Evolutionary conservation across 163 green algal species (phyloP).

Genomic region (Trebouxiophyceae sp.): DNA sequence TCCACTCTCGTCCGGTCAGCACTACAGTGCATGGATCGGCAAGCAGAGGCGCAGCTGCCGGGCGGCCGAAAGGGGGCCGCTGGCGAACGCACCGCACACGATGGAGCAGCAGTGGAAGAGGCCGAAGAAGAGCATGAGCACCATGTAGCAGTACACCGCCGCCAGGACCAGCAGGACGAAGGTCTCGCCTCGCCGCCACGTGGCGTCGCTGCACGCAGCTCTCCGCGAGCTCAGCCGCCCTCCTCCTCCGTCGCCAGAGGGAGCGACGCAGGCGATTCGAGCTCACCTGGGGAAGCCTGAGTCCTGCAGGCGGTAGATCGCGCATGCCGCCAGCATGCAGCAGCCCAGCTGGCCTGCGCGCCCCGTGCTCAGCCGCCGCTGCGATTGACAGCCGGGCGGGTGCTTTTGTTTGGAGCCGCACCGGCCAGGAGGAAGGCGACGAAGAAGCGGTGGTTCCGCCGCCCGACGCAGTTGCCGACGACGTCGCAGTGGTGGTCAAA

Average conservation of each 20-base stretch:
- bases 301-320: slow-evolving; percentile 19
- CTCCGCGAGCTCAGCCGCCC: neutral
- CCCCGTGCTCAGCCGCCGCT: too few relatives aligned
- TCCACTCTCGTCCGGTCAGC: too few relatives aligned
- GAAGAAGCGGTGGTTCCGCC: slow-evolving; percentile 19
- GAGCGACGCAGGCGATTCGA: neutral
- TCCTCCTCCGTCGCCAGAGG: too few relatives aligned
- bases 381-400: too few relatives aligned
- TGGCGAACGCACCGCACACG: neutral
- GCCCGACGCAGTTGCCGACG: slow-evolving; percentile 12
- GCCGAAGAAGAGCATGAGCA: slow-evolving; percentile 33
- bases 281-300: slow-evolving; percentile 17
- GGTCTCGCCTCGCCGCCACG: slow-evolving; percentile 16
- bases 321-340: slow-evolving; percentile 14
- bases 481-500: slow-evolving; percentile 23
- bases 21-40: too few relatives aligned
- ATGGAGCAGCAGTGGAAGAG: slow-evolving; percentile 22
- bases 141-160: slow-evolving; percentile 24
- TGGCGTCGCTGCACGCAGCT: slow-evolving; percentile 10
- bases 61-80: slow-evolving; percentile 13
- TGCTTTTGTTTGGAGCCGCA: too few relatives aligned
- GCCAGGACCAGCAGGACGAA: slow-evolving; percentile 32
- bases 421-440: slow-evolving; percentile 14
- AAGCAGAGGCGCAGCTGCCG: too few relatives aligned
- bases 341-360: too few relatives aligned